Percentiles rank a stretch among this genome's conserved stretches.
Evolutionary conservation across 2,329 filamentous ascomycete species (phyloP).

Genomic region (Alternaria sp.): DNA sequence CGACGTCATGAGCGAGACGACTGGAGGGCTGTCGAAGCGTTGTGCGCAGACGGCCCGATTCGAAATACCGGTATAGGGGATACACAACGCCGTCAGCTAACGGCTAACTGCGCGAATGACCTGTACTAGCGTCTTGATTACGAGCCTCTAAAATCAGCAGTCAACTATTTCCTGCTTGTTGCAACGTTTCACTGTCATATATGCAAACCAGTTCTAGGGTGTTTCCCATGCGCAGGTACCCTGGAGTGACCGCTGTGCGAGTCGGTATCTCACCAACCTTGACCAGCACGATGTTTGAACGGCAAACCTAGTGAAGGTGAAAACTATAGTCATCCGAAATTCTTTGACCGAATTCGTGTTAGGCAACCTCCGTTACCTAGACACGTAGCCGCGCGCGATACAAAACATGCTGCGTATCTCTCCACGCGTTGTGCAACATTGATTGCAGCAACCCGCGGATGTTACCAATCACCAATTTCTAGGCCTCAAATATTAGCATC

Average conservation of each 20-base stretch:
- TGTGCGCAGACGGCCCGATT: not conserved
- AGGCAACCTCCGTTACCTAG: not conserved
- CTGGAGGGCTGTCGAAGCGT: conserved; percentile 10
- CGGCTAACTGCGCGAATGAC: conserved; percentile 19
- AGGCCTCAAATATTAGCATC: not conserved
- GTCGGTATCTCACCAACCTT: not conserved
- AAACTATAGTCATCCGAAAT: not conserved
- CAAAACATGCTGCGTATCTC: not conserved
- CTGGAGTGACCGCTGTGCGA: not conserved
- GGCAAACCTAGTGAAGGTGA: not conserved
- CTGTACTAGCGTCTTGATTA: conserved; percentile 1
- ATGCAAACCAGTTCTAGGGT: not conserved
- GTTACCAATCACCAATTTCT: conserved; percentile 5
- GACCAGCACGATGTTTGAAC: not conserved
- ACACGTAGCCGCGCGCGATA: conserved; percentile 1
- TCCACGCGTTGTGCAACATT: conserved; percentile 25
- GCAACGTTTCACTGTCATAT: conserved; percentile 11
- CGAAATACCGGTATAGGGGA: conserved; percentile 2
- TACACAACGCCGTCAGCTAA: conserved; percentile 11
- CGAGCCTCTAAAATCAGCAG: conserved; percentile 7
- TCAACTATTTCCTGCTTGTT: conserved; percentile 5
- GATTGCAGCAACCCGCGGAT: conserved; percentile 1
- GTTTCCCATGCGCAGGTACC: not conserved
- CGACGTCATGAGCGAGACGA: conserved; percentile 37
- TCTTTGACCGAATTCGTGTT: not conserved